Percentiles rank a stretch among this genome's conserved stretches.
These are phyloP conservation scores for Russula dissimulans DNA, from an alignment of 768 basidiomycete genomes.

Conservation along the genomic window DNA sequence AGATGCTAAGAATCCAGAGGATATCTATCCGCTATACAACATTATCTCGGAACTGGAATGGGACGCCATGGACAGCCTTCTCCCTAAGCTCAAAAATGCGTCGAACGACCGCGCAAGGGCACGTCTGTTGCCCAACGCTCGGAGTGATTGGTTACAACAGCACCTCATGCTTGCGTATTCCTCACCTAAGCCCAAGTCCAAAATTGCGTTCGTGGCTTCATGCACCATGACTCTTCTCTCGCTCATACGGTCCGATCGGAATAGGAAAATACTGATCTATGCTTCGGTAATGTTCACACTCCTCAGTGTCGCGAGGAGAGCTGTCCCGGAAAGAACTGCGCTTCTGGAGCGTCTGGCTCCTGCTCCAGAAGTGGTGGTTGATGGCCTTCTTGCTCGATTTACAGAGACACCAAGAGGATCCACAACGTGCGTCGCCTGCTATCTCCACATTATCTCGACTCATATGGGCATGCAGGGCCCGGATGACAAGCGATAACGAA, in stretches of 20 bases:
- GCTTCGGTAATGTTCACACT: constrained; percentile 77
- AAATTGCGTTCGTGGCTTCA: constrained; percentile 42
- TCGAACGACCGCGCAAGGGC: constrained; percentile 38
- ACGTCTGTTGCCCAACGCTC: constrained; percentile 49
- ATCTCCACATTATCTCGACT: background rate
- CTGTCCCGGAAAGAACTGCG: constrained; percentile 39
- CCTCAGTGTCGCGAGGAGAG: constrained; percentile 33
- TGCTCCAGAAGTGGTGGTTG: constrained; percentile 57
- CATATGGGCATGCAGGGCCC: constrained; percentile 18
- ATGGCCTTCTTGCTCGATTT: constrained; percentile 70
- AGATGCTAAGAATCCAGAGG: constrained; percentile 57
- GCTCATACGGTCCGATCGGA: background rate
- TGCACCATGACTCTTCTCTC: background rate
- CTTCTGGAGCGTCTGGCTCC: constrained; percentile 47
- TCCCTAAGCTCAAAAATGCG: constrained; percentile 45
- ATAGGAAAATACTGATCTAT: constrained; percentile 69
- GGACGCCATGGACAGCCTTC: constrained; percentile 46
- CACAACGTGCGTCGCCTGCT: constrained; percentile 40
- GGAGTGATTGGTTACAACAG: constrained; percentile 64
- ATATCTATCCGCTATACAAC: constrained; percentile 62
- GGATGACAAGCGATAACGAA: constrained; percentile 59
- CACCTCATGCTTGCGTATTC: constrained; percentile 41
- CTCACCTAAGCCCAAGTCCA: constrained; percentile 45
- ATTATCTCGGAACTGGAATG: constrained; percentile 79
- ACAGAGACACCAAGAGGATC: constrained; percentile 66